Evolutionary conservation across 2,329 filamentous ascomycete species (phyloP).

Genomic region (Aspergillus oerlinghausenensis): DNA sequence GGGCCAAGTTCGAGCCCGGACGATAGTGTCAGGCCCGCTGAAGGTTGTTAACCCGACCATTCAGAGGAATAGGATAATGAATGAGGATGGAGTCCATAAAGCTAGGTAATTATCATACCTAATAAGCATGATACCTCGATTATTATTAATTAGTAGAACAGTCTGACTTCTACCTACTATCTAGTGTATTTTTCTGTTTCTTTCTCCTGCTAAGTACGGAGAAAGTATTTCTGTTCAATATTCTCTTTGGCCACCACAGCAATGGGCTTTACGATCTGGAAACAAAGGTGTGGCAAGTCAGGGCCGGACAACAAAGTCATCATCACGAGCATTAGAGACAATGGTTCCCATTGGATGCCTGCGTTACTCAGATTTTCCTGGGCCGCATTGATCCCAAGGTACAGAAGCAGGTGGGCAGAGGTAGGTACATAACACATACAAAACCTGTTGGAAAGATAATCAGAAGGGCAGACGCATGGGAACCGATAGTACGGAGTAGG

Average conservation of each 20-base stretch:
- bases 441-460: slow-evolving; percentile 7
- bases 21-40: slow-evolving; percentile 9
- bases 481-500: background rate
- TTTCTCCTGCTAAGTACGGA: background rate
- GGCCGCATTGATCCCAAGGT: background rate
- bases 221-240: background rate
- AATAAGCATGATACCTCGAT: background rate
- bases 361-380: background rate
- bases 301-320: background rate
- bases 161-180: background rate
- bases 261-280: background rate
- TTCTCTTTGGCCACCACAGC: background rate
- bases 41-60: slow-evolving; percentile 3
- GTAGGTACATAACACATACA: background rate
- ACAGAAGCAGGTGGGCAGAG: background rate
- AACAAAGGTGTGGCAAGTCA: background rate
- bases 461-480: slow-evolving; percentile 4
- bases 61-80: background rate
- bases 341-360: background rate
- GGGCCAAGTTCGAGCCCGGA: slow-evolving; percentile 5
- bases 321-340: background rate
- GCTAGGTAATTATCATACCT: slow-evolving; percentile 7
- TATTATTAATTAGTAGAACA: background rate
- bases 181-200: background rate
- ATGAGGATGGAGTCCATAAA: background rate